Conservation (phyloP, 768 basidiomycete species). For the Pulveroboletus frians region DNA sequence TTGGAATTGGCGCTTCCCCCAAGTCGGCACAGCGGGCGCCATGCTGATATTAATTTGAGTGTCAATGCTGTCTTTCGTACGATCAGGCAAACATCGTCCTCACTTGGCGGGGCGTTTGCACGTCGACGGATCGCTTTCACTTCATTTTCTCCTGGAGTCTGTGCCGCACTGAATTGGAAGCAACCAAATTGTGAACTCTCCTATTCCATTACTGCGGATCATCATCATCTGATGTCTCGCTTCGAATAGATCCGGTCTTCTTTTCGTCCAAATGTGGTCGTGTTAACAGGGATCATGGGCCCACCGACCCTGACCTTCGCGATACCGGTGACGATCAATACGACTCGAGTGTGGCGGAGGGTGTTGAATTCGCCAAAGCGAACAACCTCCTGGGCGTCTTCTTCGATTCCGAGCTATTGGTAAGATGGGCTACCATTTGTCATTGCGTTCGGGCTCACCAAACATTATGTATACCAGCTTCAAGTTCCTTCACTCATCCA, state of each 20-base stretch:
- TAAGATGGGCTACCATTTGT: constrained; percentile 34
- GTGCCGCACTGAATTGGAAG: constrained; percentile 95
- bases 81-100: constrained; percentile 65
- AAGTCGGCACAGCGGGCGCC: constrained; percentile 44
- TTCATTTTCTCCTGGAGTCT: constrained; percentile 86
- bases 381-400: constrained; percentile 94
- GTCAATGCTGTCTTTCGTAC: constrained; percentile 82
- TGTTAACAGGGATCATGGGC: constrained; percentile 35
- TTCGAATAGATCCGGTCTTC: constrained; percentile 82
- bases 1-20: constrained; percentile 73
- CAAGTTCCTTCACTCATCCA: constrained; percentile 88
- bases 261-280: constrained; percentile 86
- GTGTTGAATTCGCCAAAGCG: constrained; percentile 86
- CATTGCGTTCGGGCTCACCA: constrained; percentile 13
- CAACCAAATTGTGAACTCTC: constrained; percentile 83
- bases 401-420: constrained; percentile 81
- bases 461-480: constrained; percentile 35
- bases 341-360: constrained; percentile 73
- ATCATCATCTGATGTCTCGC: constrained; percentile 14
- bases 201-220: constrained; percentile 19
- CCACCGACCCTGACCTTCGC: constrained; percentile 34
- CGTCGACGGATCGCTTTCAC: constrained; percentile 86
- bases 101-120: constrained; percentile 43
- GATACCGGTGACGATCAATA: constrained; percentile 45
- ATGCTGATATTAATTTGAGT: constrained; percentile 70